Evolutionary conservation across 2,329 filamentous ascomycete genomes (phyloP), one percentile per base, ranked within the genome.

Genomic region (Ophidiomyces ophidiicola): DNA sequence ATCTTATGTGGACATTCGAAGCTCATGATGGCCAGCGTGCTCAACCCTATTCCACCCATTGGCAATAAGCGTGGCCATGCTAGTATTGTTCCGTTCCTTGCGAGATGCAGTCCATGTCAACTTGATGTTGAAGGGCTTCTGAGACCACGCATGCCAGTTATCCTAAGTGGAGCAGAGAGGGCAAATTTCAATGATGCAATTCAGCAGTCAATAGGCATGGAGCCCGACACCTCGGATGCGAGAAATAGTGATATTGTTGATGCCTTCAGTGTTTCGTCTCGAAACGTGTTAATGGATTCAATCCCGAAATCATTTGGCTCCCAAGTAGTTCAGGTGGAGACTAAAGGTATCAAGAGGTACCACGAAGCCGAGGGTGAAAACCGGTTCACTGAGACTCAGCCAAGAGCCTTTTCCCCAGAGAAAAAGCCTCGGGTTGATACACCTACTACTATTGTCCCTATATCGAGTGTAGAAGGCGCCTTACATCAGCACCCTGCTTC

Each of bases 71-170:
- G 63, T 26, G 71, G 74, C 36, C 74, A 77, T 44, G 70, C 81
- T 19, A 90, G 80, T 56, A 79, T 94, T 33, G 61, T 94, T 33
- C 87, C 88, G 0, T 82, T 93, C 50, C 64, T 94, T 18, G 73
- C 76, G 5, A 71, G 77, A 39, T 70, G 74, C 36, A 82, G 77
- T 50, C 68, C 76, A 0, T 57, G 69, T 7, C 72, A 79, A 35
- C 66, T 73, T 41, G 72, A 71, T 11, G 74, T 90, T 1, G 87
- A 94, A 59, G 71, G 81, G 6, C 57, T 94, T 41, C 66, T 72
- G 15, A 58, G 67, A 37, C 70, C 70, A 8, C 60, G 69, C 30
- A 67, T 72, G 66, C 68, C 70, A 1, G 53, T 68, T 8, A 23
- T 64, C 39, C 53, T 58, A 42, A 43, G 37, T 10, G 55, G 52